phyloP scores from a whole-genome alignment of 139 green algal genomes.

The Auxenochlorella protothecoides region DNA sequence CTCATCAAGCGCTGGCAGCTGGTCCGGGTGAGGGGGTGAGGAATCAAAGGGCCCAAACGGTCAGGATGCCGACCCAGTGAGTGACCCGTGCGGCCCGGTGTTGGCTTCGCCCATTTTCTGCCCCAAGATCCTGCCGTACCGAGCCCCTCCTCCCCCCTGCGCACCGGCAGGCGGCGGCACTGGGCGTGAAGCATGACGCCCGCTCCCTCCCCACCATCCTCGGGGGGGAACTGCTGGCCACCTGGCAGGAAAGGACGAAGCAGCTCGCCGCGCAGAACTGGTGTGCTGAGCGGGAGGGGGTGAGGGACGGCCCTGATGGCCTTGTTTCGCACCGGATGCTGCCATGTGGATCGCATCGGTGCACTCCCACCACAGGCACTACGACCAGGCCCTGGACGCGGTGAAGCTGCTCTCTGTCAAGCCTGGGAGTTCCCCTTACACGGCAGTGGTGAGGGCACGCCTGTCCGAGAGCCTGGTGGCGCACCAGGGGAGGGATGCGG shows the following conservation, averaged over 20 bases:
- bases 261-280: slow-evolving; percentile 19
- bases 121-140: neutral
- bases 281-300: neutral
- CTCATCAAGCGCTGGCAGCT: neutral
- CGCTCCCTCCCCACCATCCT: slow-evolving; percentile 6
- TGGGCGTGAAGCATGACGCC: slow-evolving; percentile 9
- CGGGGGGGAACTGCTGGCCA: slow-evolving; percentile 8
- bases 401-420: slow-evolving; percentile 11
- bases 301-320: neutral
- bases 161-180: slow-evolving; percentile 1
- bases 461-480: slow-evolving; percentile 17
- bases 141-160: neutral
- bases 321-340: neutral
- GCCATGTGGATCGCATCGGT: neutral
- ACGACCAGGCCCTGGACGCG: slow-evolving; percentile 18
- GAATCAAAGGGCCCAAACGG: neutral
- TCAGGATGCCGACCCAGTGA: slow-evolving; percentile 3
- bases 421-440: neutral
- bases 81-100: neutral
- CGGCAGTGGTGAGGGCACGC: slow-evolving; percentile 2
- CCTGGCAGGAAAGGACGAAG: slow-evolving; percentile 16
- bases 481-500: slow-evolving; percentile 3
- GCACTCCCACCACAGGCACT: slow-evolving; percentile 7
- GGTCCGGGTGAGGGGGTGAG: neutral
- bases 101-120: neutral